phyloP scores from a whole-genome alignment of 2,329 filamentous ascomycete species.

The Arthrobotrys entomopaga region DNA sequence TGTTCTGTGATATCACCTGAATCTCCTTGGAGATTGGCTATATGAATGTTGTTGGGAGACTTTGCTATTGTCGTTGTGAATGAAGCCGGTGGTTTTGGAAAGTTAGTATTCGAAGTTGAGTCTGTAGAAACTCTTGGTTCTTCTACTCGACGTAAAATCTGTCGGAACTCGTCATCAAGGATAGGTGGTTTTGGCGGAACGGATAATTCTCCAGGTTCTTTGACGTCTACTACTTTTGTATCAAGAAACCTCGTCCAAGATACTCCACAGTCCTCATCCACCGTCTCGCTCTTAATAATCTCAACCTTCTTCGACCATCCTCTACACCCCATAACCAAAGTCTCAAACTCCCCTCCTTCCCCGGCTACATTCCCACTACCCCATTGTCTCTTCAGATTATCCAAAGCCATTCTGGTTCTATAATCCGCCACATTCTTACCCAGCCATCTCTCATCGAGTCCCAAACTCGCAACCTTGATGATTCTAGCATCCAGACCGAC shows the following conservation, averaged over 20 bases:
- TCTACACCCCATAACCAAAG: slow-evolving; percentile 85
- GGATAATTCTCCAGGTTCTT: slow-evolving; percentile 56
- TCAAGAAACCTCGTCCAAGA: slow-evolving; percentile 71
- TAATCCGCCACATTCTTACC: slow-evolving; percentile 80
- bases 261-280: slow-evolving; percentile 71
- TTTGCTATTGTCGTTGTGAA: slow-evolving; percentile 20
- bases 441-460: slow-evolving; percentile 80
- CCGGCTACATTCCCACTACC: slow-evolving; percentile 73
- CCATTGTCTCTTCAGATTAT: slow-evolving; percentile 63
- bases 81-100: neutral
- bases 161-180: slow-evolving; percentile 73
- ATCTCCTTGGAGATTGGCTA: slow-evolving; percentile 31
- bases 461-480: slow-evolving; percentile 92
- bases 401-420: slow-evolving; percentile 64
- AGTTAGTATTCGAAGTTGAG: no score
- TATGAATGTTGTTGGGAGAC: slow-evolving; percentile 29
- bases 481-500: slow-evolving; percentile 86
- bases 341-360: slow-evolving; percentile 97
- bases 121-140: neutral
- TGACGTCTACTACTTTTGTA: slow-evolving; percentile 61
- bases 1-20: slow-evolving; percentile 12
- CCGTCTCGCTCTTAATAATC: slow-evolving; percentile 68
- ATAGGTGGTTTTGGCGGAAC: slow-evolving; percentile 68
- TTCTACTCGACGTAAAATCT: slow-evolving; percentile 5
- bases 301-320: slow-evolving; percentile 71